Conservation (phyloP, 352 stramenopile genomes). For the Globisporangium perplexum region DNA sequence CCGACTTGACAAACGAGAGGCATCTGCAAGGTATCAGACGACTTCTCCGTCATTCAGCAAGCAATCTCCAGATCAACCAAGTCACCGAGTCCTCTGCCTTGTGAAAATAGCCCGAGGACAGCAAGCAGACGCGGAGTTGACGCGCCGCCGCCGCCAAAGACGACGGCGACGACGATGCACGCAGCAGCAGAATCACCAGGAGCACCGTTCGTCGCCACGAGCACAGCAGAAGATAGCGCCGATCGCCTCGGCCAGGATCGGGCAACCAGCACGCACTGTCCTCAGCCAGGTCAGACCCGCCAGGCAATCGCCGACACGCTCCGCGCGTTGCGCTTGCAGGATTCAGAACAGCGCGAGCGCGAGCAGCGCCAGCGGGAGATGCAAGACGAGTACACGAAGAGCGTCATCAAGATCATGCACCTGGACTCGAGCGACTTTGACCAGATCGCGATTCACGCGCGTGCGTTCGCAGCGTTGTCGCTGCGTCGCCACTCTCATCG, state of each 20-base stretch:
- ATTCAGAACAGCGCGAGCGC: slow-evolving; percentile 11
- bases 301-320: slow-evolving; percentile 32
- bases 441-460: slow-evolving; percentile 24
- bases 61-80: too few relatives aligned
- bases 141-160: too few relatives aligned
- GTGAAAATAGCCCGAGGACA: too few relatives aligned
- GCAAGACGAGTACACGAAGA: slow-evolving; percentile 37
- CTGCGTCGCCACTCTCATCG: background rate
- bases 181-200: too few relatives aligned
- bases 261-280: background rate
- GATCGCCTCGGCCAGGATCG: background rate
- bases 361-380: slow-evolving; percentile 14
- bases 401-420: slow-evolving; percentile 42
- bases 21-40: too few relatives aligned
- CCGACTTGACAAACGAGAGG: too few relatives aligned
- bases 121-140: too few relatives aligned
- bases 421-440: slow-evolving; percentile 33
- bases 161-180: too few relatives aligned
- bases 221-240: background rate
- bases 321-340: slow-evolving; percentile 14
- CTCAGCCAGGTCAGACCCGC: slow-evolving; percentile 5
- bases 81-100: too few relatives aligned
- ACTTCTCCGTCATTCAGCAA: too few relatives aligned
- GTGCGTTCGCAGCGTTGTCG: slow-evolving; percentile 12
- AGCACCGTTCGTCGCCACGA: background rate